Base-by-base conservation (phyloP, 345 rosid species). In the Sonneratia alba region DNA sequence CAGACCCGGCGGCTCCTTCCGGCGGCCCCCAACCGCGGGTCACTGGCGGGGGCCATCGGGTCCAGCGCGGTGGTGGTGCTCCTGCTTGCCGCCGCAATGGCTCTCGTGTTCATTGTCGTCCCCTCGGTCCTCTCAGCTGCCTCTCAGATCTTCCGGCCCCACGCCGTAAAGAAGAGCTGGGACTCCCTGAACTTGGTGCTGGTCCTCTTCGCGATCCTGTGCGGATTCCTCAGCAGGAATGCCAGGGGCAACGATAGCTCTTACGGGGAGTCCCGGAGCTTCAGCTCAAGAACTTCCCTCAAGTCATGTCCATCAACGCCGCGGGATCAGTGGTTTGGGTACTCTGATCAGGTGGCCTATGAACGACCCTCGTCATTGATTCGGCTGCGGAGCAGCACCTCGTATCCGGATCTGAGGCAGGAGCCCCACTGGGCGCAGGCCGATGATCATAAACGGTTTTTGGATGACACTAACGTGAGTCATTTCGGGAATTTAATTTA, bases 391-490 rank as follows among this genome's bases (percentile, higher is more conserved):
- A 91, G 90, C 72, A 81, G 85, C 81, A 86, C 81, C 59, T 93
- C 98, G 7, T 68, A 93, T 75, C 97, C 97, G 68, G 97, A 93
- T 89, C 97, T 93, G 69, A 80, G 91, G 36, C 77, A 67, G 47
- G 87, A 85, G 59, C 74, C 85, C 6, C 68, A 75, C 21, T 78
- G 85, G 83, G 40, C 55, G 15, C 77, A 77, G 47, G 51, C 36
- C 8, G 88, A 81, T 69, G 83, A 88, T 71, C 86, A 78, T 68
- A 83, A 92, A 92, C 74, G 87, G 69, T 93, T 85, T 71, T 79
- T 85, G 70, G 98, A 93, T 67, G 98, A 93, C 77, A 89, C 91
- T 7, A 80, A 75, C 36, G 77, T 93, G 68, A 63, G 66, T 65
- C 70, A 77, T 48, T 48, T 70, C 80, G 86, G 22, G 77, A 57